Evolutionary conservation across 1,139 yeast genomes (phyloP), one percentile per base, ranked within the genome.

Genomic region (Candida tunisiensis): DNA sequence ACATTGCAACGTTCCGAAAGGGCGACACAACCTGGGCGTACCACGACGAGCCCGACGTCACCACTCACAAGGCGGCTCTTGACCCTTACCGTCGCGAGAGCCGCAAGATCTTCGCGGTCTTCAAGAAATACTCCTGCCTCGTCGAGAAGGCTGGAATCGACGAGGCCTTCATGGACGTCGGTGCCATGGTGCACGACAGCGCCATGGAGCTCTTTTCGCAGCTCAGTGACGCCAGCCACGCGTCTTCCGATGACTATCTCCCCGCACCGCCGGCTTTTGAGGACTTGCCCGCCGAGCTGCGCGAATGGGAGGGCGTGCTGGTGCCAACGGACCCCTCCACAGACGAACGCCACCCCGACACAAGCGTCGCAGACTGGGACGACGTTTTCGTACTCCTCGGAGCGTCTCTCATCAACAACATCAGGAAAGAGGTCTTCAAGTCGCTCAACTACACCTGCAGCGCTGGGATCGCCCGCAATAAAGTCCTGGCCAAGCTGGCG

Each of bases 61-160:
- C 56, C 15, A 52, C 60, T 19, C 79, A 83, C 46, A 88, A 88
- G 49, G 95, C 88, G 6, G 73, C 91, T 5, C 55, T 88, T 30
- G 96, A 88, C 45, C 93, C 94, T 0, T 88, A 85, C 45, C 58
- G 98, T 33, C 53, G 93, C 33, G 94, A 82, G 42, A 75, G 92
- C 36, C 57, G 93, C 15, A 79, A 77, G 49, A 74, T 88, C 33
- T 59, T 83, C 42, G 59, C 65, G 25, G 55, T 85, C 1, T 64
- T 88, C 39, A 55, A 57, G 25, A 40, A 48, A 12, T 49, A 49
- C 32, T 36, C 39, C 8, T 8, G 19, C 3, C 17, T 20, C 4
- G 80, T 83, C 1, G 93, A 88, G 45, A 85, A 85, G 53, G 96
- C 95, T 0, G 83, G 95, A 51, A 91, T 85, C 10, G 98, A 88